Evolutionary conservation across 2,329 filamentous ascomycete species (phyloP).

Genomic region (Thielaviopsis musarum): DNA sequence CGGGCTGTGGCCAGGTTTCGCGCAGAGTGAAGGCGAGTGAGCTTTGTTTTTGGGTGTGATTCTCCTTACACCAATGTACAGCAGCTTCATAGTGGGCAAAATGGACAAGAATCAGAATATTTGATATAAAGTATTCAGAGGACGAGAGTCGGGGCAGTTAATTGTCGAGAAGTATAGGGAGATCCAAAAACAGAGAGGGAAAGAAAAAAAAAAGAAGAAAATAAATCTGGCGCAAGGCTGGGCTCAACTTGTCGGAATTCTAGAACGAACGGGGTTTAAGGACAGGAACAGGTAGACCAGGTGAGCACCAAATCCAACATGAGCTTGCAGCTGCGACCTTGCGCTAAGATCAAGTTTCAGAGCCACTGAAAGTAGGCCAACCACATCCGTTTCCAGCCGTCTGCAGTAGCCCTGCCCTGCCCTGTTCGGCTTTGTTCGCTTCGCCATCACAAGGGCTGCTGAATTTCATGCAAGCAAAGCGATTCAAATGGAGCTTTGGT

Average conservation of each 20-base stretch:
- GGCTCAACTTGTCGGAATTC: not conserved
- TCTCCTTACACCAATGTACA: slow-evolving; percentile 61
- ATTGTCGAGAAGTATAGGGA: not conserved
- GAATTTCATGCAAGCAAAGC: not conserved
- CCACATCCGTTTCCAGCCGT: no score
- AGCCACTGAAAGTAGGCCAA: not conserved
- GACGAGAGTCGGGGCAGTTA: not conserved
- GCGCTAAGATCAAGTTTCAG: not conserved
- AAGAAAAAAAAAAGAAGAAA: not conserved
- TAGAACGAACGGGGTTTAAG: not conserved
- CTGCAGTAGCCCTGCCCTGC: no score
- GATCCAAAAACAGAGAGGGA: not conserved
- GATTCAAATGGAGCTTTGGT: no score
- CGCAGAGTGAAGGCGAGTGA: not conserved
- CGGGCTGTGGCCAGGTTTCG: not conserved
- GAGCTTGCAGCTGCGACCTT: not conserved
- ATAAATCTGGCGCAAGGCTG: not conserved
- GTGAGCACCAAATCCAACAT: not conserved
- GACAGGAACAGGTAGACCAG: not conserved
- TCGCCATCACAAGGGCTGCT: not conserved
- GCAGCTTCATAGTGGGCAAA: slow-evolving; percentile 54
- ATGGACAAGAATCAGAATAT: not conserved
- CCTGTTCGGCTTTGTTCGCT: not conserved
- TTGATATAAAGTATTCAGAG: not conserved
- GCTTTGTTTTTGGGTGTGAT: not conserved